phyloP scores from a whole-genome alignment of 1,284 basidiomycete species.

The Austroboletus olivaceoglutinosus region DNA sequence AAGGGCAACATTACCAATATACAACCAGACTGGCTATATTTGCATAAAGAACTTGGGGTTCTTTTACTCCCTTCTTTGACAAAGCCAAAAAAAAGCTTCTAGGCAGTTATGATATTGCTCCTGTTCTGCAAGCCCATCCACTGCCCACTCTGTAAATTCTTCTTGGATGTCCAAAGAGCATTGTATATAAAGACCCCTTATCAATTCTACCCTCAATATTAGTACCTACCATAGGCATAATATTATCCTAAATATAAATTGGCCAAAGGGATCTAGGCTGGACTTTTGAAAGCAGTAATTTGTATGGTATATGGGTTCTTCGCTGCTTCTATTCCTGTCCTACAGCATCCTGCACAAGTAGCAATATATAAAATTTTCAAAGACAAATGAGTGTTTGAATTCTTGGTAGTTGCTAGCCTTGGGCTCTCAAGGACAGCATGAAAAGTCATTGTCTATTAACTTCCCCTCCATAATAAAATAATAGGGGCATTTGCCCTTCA shows the following conservation, averaged over 20 bases:
- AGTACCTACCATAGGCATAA: constrained; percentile 2
- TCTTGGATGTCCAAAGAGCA: not conserved
- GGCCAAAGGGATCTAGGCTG: not conserved
- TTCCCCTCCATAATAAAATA: not conserved
- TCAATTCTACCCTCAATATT: not conserved
- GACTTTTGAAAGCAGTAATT: no score
- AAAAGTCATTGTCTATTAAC: not conserved
- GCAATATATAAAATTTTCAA: no score
- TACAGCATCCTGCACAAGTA: not conserved
- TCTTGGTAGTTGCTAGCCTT: no score
- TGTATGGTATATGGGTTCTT: not conserved
- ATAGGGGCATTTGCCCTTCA: not conserved
- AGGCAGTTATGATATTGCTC: constrained; percentile 3
- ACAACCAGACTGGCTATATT: no score
- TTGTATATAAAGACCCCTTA: not conserved
- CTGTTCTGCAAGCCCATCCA: not conserved
- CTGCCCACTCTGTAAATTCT: constrained; percentile 1
- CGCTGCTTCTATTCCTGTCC: not conserved
- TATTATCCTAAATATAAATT: not conserved
- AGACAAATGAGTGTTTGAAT: no score
- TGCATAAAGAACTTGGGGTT: no score
- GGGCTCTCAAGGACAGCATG: not conserved
- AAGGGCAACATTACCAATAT: no score
- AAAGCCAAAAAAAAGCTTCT: constrained; percentile 9
- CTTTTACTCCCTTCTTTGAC: not conserved